phyloP scores from a whole-genome alignment of 345 rosid genomes.

The Cochlearia excelsa region DNA sequence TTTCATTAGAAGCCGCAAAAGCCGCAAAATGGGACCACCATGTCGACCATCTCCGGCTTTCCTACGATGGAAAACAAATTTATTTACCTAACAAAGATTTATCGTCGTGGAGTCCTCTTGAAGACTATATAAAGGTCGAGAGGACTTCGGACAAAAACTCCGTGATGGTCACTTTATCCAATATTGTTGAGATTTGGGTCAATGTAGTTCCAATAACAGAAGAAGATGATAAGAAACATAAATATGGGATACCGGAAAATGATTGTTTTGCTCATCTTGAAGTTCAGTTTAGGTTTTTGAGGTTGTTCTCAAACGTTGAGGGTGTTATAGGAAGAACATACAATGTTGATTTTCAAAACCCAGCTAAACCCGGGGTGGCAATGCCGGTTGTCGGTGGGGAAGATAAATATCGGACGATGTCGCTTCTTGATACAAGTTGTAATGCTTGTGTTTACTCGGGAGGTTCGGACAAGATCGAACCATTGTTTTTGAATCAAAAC shows the following conservation, averaged over 20 bases:
- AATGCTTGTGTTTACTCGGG: too few species aligned
- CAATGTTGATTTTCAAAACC: too few species aligned
- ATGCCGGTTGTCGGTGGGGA: too few species aligned
- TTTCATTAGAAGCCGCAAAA: conserved; percentile 59
- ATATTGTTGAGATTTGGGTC: conserved; percentile 33
- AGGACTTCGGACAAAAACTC: conserved; percentile 37
- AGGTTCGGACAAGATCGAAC: too few species aligned
- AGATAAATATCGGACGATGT: too few species aligned
- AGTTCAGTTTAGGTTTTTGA: conserved; percentile 41
- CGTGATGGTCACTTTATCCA: conserved; percentile 35
- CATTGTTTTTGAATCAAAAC: too few species aligned
- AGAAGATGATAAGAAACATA: conserved; percentile 58
- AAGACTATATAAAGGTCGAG: too few species aligned
- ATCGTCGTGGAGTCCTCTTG: conserved; percentile 51
- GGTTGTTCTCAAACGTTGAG: not conserved
- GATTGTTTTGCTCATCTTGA: conserved; percentile 65
- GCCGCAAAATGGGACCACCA: conserved; percentile 53
- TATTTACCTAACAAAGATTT: conserved; percentile 47
- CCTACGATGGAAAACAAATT: conserved; percentile 48
- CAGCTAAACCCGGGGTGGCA: too few species aligned
- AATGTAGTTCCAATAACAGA: conserved; percentile 60
- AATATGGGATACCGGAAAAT: conserved; percentile 45
- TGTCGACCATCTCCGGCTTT: conserved; percentile 52
- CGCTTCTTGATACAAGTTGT: too few species aligned
- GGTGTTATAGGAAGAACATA: too few species aligned